These are phyloP conservation scores for Ophiocordyceps australis DNA, from an alignment of 2,329 filamentous ascomycete genomes.

Conservation along the genomic window DNA sequence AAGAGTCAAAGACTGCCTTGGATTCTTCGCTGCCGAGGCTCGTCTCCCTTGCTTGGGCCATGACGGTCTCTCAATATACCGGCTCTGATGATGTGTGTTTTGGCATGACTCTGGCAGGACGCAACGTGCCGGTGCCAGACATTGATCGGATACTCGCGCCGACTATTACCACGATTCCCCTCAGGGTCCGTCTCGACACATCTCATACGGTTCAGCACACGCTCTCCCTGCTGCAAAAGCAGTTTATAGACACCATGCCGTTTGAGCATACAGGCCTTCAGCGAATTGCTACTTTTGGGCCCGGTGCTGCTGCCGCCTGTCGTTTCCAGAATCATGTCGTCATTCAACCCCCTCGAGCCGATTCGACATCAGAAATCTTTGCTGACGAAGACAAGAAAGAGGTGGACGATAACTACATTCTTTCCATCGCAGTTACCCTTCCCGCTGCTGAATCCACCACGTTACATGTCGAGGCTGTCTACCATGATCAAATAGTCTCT, in stretches of 20 bases:
- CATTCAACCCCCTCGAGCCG: slow-evolving; percentile 6
- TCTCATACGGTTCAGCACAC: slow-evolving; percentile 1
- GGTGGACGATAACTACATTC: slow-evolving; percentile 1
- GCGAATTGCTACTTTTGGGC: slow-evolving; percentile 5
- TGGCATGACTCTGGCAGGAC: slow-evolving; percentile 22
- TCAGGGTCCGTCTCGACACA: slow-evolving; percentile 17
- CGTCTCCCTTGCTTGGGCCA: slow-evolving; percentile 24
- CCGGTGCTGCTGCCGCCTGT: slow-evolving; percentile 5
- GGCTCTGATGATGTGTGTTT: slow-evolving; percentile 20
- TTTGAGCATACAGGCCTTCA: slow-evolving; percentile 7
- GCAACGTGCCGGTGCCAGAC: slow-evolving; percentile 7
- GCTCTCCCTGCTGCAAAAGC: slow-evolving; percentile 3
- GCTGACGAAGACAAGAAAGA: slow-evolving; percentile 1
- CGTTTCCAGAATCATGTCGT: slow-evolving; percentile 11
- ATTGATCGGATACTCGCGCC: slow-evolving; percentile 8
- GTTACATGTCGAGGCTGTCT: neutral
- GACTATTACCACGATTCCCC: slow-evolving; percentile 21
- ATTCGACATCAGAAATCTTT: slow-evolving; percentile 1
- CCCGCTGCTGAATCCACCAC: neutral
- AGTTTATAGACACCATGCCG: slow-evolving; percentile 4
- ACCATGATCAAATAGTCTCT: slow-evolving; percentile 1
- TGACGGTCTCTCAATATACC: slow-evolving; percentile 28
- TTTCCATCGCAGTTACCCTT: slow-evolving; percentile 1
- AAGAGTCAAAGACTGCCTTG: neutral
- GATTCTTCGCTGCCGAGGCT: slow-evolving; percentile 10